Percentiles rank a stretch among this genome's conserved stretches.
phyloP scores from a whole-genome alignment of 2,329 filamentous ascomycete genomes.

The Alternaria atra region DNA sequence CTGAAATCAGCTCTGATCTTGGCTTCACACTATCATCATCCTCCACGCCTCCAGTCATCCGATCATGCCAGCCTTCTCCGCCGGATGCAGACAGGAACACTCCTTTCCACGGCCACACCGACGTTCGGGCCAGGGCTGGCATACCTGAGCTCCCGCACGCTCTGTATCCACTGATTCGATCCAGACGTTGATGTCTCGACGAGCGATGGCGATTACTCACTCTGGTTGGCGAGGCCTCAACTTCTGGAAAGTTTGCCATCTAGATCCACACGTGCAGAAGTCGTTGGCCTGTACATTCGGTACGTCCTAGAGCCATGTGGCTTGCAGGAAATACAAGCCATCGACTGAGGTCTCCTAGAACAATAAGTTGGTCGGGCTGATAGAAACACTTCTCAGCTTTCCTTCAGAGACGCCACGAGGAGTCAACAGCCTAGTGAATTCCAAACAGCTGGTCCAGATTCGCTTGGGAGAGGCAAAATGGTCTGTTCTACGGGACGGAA shows the following conservation, averaged over 20 bases:
- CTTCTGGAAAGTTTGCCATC: background rate
- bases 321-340: background rate
- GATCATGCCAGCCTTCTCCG: background rate
- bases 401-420: background rate
- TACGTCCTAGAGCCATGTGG: background rate
- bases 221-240: background rate
- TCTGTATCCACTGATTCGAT: background rate
- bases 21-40: too few species aligned
- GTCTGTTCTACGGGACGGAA: background rate
- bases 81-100: background rate
- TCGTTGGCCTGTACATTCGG: background rate
- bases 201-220: background rate
- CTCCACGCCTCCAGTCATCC: background rate
- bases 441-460: background rate
- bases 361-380: background rate
- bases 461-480: background rate
- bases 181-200: background rate
- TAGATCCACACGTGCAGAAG: background rate
- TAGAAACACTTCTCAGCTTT: background rate
- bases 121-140: background rate
- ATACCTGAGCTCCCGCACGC: background rate
- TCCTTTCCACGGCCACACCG: background rate
- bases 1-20: too few species aligned
- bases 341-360: background rate
- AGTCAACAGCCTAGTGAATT: background rate